phyloP scores from a whole-genome alignment of 1,284 basidiomycete species.

The Naganishia cerealis region DNA sequence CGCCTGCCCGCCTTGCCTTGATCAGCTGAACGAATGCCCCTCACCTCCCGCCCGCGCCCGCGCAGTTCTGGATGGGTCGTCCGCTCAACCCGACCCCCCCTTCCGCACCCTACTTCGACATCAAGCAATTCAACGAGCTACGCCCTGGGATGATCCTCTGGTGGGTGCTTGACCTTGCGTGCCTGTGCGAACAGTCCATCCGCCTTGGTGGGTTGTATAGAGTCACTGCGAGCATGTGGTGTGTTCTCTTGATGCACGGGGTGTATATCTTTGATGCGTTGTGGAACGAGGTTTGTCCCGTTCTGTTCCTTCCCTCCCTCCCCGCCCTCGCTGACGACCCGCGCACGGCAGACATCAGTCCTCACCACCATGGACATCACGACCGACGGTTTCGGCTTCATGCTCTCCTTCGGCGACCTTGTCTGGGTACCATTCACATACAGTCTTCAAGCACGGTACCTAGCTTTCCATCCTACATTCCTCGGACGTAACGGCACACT shows the following conservation, averaged over 20 bases:
- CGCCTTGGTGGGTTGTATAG: slow-evolving; percentile 59
- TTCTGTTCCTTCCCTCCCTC: background rate
- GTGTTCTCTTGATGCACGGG: slow-evolving; percentile 81
- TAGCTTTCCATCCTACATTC: slow-evolving; percentile 81
- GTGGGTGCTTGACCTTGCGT: slow-evolving; percentile 85
- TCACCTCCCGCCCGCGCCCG: no score
- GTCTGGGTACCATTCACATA: slow-evolving; percentile 95
- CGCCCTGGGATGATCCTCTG: slow-evolving; percentile 95
- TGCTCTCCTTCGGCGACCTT: slow-evolving; percentile 92
- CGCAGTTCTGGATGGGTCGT: slow-evolving; percentile 94
- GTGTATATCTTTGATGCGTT: slow-evolving; percentile 84
- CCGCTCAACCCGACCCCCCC: slow-evolving; percentile 79
- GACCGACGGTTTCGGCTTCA: slow-evolving; percentile 97
- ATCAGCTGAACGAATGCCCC: no score
- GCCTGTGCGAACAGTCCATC: slow-evolving; percentile 85
- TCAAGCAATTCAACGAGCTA: slow-evolving; percentile 96
- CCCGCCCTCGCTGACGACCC: slow-evolving; percentile 1
- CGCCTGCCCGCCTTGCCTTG: background rate
- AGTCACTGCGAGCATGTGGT: slow-evolving; percentile 87
- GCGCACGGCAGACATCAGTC: slow-evolving; percentile 61
- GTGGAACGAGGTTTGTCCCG: slow-evolving; percentile 75
- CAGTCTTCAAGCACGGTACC: slow-evolving; percentile 87
- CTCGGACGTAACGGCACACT: slow-evolving; percentile 68
- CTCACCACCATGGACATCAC: slow-evolving; percentile 98
- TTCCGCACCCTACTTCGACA: slow-evolving; percentile 67